Conservation (phyloP, 345 rosid genomes). For the Anacardium occidentale region DNA sequence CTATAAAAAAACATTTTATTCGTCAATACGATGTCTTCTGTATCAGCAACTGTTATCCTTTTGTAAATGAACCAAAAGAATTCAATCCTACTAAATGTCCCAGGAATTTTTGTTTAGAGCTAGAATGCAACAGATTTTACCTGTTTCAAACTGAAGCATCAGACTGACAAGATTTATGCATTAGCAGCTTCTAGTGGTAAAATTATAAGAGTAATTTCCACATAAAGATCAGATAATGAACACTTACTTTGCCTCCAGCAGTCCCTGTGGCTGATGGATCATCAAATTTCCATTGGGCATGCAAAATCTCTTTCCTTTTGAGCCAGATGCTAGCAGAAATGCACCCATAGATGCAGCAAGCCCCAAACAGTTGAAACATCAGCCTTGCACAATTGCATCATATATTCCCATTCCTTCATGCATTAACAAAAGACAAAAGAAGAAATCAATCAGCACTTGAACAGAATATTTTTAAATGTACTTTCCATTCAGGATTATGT, state of each 20-base stretch:
- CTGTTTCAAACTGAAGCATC: not conserved
- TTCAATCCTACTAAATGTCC: not conserved
- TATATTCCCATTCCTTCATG: conserved; percentile 85
- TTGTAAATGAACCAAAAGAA: not conserved
- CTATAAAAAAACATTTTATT: not conserved
- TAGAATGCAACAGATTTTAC: not conserved
- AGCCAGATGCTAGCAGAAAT: conserved; percentile 80
- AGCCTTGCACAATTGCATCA: conserved; percentile 88
- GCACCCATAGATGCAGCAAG: conserved; percentile 97
- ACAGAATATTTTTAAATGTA: not conserved
- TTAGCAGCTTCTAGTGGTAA: not conserved
- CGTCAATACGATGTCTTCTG: not conserved
- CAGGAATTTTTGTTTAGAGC: not conserved
- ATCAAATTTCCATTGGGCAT: conserved; percentile 95
- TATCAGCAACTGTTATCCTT: not conserved
- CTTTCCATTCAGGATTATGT: not conserved
- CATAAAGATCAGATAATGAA: conserved; percentile 13
- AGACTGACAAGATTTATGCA: not conserved
- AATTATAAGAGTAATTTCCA: conserved; percentile 1
- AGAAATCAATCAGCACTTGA: conserved; percentile 11
- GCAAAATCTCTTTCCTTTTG: conserved; percentile 90
- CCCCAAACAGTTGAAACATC: conserved; percentile 91
- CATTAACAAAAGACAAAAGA: conserved; percentile 17
- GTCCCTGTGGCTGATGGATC: conserved; percentile 95
- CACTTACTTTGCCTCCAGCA: conserved; percentile 76